These are phyloP conservation scores for Glycine latifolia DNA, from an alignment of 306 rosid species.

Conservation along the genomic window DNA sequence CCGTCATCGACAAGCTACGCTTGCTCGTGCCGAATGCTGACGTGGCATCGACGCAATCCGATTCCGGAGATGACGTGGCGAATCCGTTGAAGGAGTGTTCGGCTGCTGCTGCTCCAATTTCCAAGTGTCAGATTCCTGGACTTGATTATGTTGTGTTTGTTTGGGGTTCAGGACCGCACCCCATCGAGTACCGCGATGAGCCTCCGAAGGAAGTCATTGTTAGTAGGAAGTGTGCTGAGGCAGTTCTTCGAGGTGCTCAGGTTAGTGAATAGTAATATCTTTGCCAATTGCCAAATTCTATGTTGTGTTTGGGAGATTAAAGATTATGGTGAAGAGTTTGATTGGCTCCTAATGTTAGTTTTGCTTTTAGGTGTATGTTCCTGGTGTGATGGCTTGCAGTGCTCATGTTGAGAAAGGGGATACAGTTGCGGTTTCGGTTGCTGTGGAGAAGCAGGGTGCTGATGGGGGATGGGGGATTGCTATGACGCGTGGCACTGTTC, in stretches of 20 bases:
- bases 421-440: conserved; percentile 78
- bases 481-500: conserved; percentile 83
- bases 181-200: conserved; percentile 65
- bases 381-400: conserved; percentile 94
- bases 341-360: conserved; percentile 46
- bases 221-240: conserved; percentile 96
- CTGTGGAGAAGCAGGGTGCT: conserved; percentile 77
- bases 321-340: conserved; percentile 10
- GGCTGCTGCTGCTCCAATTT: conserved; percentile 44
- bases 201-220: conserved; percentile 87
- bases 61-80: conserved; percentile 12
- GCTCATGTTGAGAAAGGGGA: conserved; percentile 95
- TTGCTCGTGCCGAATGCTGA: conserved; percentile 32
- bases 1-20: conserved; percentile 63
- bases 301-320: neutral
- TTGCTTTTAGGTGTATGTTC: conserved; percentile 75
- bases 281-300: neutral
- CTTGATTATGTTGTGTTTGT: conserved; percentile 82
- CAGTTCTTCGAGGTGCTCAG: conserved; percentile 98
- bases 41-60: neutral
- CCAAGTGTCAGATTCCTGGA: conserved; percentile 74
- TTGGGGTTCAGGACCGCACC: conserved; percentile 86
- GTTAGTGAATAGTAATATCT: conserved; percentile 42
- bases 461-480: conserved; percentile 85
- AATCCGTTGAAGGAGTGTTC: conserved; percentile 49